phyloP scores from a whole-genome alignment of 305 asterid species.

The Solanum hybrid region DNA sequence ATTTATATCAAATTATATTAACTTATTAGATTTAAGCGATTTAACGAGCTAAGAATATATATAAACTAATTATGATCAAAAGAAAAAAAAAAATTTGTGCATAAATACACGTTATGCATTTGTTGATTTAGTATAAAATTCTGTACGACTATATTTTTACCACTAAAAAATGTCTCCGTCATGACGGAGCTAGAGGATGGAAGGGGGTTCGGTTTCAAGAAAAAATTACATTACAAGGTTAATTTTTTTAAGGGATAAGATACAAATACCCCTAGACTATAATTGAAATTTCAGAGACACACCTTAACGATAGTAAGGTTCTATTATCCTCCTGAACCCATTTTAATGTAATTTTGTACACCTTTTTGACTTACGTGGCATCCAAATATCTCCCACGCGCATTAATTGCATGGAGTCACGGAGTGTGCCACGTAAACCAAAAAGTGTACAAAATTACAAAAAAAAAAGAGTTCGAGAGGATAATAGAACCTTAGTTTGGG shows the following conservation, averaged over 20 bases:
- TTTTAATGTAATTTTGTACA: neutral
- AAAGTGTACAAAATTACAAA: too few species aligned
- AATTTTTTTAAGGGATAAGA: neutral
- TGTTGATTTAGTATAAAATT: neutral
- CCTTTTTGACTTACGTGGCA: neutral
- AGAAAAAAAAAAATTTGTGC: neutral
- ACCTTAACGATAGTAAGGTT: too few species aligned
- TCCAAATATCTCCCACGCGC: neutral
- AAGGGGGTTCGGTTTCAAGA: neutral
- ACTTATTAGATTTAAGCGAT: too few species aligned
- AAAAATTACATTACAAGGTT: neutral
- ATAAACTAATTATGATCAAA: neutral
- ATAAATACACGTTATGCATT: neutral
- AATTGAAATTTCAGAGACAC: too few species aligned
- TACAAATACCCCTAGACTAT: neutral
- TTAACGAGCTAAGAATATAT: neutral
- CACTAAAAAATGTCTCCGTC: neutral
- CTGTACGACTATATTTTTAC: neutral
- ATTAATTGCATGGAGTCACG: neutral
- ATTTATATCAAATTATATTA: neutral
- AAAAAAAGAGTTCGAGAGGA: fast-evolving
- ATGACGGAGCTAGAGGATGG: neutral
- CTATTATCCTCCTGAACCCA: neutral
- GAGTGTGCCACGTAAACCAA: neutral
- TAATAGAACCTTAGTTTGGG: too few species aligned